Evolutionary conservation across 2,329 filamentous ascomycete species (phyloP), one percentile per base, ranked within the genome.

Genomic region (Dactylonectria estremocensis): DNA sequence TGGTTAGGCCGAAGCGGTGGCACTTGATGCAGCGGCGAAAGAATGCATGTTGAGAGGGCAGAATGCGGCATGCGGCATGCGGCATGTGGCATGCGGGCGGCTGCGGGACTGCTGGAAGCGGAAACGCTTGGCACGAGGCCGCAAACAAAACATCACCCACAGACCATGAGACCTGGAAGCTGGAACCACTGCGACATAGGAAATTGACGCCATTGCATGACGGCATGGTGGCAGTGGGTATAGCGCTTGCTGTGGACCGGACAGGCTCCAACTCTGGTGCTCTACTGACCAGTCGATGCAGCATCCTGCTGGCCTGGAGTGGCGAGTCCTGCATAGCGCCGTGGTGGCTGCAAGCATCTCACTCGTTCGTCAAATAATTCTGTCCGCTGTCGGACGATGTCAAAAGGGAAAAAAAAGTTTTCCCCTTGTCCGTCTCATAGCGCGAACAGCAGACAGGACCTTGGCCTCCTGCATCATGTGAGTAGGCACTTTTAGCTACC

Each of bases 121-220:
- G 74, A 68, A 76, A 71, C 58, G 61, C 49, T 67, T 49, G 20
- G 10, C 7, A 54, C 55, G 62, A 54, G 20, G 50, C 46, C 50
- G 40, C 48, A 63, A 40, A 53, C 64, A 61, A 70, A 66, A 63
- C 54, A 72, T 52, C 59, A 71, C 70, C 18, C 13, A 62, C 24
- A 49, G 37, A 31, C 33, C n/a, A 31, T 14, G 14, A 31, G 59
- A 31, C 40, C 43, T 45, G 57, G 57, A 52, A 31, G 20, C 43
- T 45, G 57, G 57, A 52, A 31, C 14, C 14, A 40, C 55, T 43
- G 24, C 40, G n/a, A n/a, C 33, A 57, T 40, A 40, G 13, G 28
- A 16, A 24, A 69, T 70, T 76, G 74, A 76, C 74, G 74, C 74
- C 74, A 76, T 76, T 66, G 71, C 57, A 68, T 72, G 72, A 71